Evolutionary conservation across 441 rosid species (phyloP), one percentile per base, ranked within the genome.

Genomic region (Erysimum cheiri): DNA sequence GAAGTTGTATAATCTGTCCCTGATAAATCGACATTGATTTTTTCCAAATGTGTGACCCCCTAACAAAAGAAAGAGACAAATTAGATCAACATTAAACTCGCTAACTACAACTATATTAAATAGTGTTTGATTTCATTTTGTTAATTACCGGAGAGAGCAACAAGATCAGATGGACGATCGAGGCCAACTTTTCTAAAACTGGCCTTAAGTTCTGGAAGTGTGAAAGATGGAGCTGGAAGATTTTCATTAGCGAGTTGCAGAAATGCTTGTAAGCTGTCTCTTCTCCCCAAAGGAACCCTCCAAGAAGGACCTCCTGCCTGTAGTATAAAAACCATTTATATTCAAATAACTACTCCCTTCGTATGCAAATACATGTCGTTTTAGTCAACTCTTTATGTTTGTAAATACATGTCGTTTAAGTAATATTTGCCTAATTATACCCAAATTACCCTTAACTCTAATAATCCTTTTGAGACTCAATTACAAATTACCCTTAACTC

Each of bases 21-120:
- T 17, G 53, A 90, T 79, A 13, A 67, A 70, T 6, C 0, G 19
- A 35, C 91, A 85, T 14, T 69, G 84, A 5, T 87, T 84, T 59
- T 85, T 70, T 24, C 93, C 91, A 64, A 87, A 86, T 29, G 92
- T 86, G 60, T 90, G 96, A 12, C 0, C 64, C 35, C 96, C 90
- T 89, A 64, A 60, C 76, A 36, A 60, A 58, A 60, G 0, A 50
- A 64, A 58, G 7, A 24, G 2, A 19, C 61, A 35, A 6, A 59
- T 56, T 33, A 13, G 2, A 54, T 53, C 12, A 66, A 1, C 28
- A 52, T 48, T 2, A 15, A 64, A 35, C 11, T 44, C 1, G 8
- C 4, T 46, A 26, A 17, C 1, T 58, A 6, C 1, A 53, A 8
- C 8, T 53, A 26, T 40, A 41, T 10, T 2, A 40, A 22, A 14